Conservation (phyloP, 2,329 filamentous ascomycete genomes). For the Fusarium napiforme region DNA sequence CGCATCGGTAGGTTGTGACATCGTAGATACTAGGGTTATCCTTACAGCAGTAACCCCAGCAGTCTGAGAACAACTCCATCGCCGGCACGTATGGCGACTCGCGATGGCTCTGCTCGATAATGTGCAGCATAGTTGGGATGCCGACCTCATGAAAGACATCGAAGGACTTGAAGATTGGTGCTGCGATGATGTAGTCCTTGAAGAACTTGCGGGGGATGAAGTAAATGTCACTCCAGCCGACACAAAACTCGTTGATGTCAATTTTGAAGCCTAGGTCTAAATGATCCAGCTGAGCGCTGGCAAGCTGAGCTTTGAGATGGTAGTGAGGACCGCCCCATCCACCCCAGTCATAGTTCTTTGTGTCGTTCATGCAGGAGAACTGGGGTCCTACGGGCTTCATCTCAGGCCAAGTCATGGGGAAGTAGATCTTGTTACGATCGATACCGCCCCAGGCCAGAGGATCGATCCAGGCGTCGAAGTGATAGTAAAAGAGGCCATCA, state of each 20-base stretch:
- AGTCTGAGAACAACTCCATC: background rate
- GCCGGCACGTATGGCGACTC: background rate
- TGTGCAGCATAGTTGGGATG: background rate
- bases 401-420: background rate
- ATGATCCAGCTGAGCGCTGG: background rate
- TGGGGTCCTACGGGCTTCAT: background rate
- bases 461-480: background rate
- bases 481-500: background rate
- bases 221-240: background rate
- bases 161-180: background rate
- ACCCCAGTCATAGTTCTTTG: background rate
- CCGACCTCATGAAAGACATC: background rate
- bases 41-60: background rate
- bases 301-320: background rate
- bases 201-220: background rate
- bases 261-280: background rate
- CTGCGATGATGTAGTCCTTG: constrained; percentile 1
- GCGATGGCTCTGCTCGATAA: background rate
- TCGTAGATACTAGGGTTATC: background rate
- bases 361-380: background rate
- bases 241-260: background rate
- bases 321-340: background rate
- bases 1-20: background rate
- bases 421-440: background rate
- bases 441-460: background rate